These are phyloP conservation scores for Phytophthora agathidicida DNA, from an alignment of 352 stramenopile genomes.

Conservation along the genomic window DNA sequence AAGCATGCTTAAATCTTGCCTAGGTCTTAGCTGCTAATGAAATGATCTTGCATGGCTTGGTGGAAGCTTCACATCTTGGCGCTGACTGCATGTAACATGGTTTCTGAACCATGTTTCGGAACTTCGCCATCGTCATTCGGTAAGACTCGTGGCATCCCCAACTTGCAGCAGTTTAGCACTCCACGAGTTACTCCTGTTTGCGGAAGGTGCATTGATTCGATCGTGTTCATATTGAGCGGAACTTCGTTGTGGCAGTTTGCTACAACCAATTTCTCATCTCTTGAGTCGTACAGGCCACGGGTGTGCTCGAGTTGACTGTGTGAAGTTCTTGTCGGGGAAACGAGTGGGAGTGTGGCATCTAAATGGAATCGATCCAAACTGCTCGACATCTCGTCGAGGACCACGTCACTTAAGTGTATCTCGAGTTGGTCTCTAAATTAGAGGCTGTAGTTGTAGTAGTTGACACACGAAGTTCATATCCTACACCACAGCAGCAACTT, in stretches of 20 bases:
- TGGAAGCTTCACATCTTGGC: slow-evolving; percentile 14
- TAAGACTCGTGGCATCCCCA: neutral
- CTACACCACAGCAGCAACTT: slow-evolving; percentile 2
- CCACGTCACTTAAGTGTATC: neutral
- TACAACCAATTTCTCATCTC: slow-evolving; percentile 8
- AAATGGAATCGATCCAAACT: slow-evolving; percentile 8
- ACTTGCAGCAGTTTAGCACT: slow-evolving; percentile 18
- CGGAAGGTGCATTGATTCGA: slow-evolving; percentile 17
- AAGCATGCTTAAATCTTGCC: no score
- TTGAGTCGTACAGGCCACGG: slow-evolving; percentile 5
- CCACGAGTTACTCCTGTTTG: slow-evolving; percentile 26
- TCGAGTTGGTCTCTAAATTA: neutral
- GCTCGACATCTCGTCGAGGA: slow-evolving; percentile 7
- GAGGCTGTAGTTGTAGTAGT: slow-evolving; percentile 1
- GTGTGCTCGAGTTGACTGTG: slow-evolving; percentile 21
- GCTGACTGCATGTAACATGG: slow-evolving; percentile 5
- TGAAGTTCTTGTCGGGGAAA: neutral
- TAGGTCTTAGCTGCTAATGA: no score
- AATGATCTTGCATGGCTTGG: slow-evolving; percentile 7
- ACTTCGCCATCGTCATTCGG: neutral
- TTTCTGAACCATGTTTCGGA: neutral
- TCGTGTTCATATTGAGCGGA: slow-evolving; percentile 20
- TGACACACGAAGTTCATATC: slow-evolving; percentile 16
- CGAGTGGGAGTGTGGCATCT: slow-evolving; percentile 4
- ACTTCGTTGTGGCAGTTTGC: slow-evolving; percentile 6